Conservation (phyloP, 192 early-diverging fungal species). For the Backusella circina region DNA sequence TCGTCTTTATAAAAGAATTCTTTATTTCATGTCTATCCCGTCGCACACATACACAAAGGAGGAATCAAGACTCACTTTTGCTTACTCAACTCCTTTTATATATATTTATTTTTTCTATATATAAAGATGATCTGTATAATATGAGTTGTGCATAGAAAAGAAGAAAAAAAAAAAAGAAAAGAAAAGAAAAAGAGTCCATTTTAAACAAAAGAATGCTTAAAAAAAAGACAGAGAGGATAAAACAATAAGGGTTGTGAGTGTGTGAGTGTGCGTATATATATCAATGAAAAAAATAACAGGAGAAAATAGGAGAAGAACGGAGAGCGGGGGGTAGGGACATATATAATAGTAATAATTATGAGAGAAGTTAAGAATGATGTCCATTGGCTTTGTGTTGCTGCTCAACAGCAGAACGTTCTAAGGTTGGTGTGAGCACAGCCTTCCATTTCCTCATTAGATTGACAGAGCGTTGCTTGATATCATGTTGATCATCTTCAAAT, state of each 20-base stretch:
- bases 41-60: not conserved
- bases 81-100: not conserved
- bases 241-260: not conserved
- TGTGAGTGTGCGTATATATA: not conserved
- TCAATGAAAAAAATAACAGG: not conserved
- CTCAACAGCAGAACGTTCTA: not conserved
- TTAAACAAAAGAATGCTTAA: not conserved
- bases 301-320: not conserved
- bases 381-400: not conserved
- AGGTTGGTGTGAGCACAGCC: constrained; percentile 2
- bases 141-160: not conserved
- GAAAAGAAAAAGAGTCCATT: not conserved
- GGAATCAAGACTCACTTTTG: not conserved
- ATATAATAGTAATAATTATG: not conserved
- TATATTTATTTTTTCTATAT: not conserved
- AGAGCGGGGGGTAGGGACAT: not conserved
- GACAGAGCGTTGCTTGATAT: constrained; percentile 26
- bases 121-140: not conserved
- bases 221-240: not conserved
- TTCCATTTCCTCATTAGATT: constrained; percentile 36
- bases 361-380: not conserved
- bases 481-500: constrained; percentile 26
- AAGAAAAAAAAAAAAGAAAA: not conserved
- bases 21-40: not conserved
- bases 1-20: too few species aligned